Evolutionary conservation across 768 basidiomycete genomes (phyloP).

Genomic region (Mycena venus): DNA sequence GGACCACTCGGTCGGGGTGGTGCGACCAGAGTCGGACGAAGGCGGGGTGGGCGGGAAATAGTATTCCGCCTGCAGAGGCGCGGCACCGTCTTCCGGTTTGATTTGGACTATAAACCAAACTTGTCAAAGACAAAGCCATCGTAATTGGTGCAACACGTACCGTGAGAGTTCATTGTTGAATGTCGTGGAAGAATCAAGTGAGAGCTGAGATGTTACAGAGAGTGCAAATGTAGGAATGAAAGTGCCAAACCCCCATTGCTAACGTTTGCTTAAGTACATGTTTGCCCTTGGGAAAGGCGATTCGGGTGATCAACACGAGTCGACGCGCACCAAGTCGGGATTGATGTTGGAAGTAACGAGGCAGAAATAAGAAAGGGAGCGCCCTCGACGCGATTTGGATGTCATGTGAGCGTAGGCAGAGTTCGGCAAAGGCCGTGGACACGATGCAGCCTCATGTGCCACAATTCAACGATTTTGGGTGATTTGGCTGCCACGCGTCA

Average conservation of each 20-base stretch:
- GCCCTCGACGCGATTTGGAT: constrained; percentile 6
- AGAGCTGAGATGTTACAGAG: not conserved
- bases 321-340: constrained; percentile 32
- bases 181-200: constrained; percentile 14
- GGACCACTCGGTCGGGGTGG: constrained; percentile 10
- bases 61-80: not conserved
- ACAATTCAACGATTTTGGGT: not conserved
- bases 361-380: constrained; percentile 39
- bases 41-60: constrained; percentile 4
- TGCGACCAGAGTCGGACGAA: constrained; percentile 12
- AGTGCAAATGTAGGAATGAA: constrained; percentile 3
- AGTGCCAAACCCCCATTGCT: constrained; percentile 19
- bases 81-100: constrained; percentile 1
- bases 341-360: constrained; percentile 38
- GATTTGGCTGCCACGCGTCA: not conserved
- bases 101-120: not conserved
- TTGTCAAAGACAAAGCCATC: not conserved
- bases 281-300: constrained; percentile 27
- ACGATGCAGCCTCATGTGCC: constrained; percentile 39
- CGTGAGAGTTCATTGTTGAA: constrained; percentile 28
- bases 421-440: constrained; percentile 43
- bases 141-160: not conserved
- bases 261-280: constrained; percentile 37
- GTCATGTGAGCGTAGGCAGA: constrained; percentile 47
- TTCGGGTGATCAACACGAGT: constrained; percentile 43